Conservation (phyloP, 2,329 filamentous ascomycete species). For the Purpureocillium lavendulum region DNA sequence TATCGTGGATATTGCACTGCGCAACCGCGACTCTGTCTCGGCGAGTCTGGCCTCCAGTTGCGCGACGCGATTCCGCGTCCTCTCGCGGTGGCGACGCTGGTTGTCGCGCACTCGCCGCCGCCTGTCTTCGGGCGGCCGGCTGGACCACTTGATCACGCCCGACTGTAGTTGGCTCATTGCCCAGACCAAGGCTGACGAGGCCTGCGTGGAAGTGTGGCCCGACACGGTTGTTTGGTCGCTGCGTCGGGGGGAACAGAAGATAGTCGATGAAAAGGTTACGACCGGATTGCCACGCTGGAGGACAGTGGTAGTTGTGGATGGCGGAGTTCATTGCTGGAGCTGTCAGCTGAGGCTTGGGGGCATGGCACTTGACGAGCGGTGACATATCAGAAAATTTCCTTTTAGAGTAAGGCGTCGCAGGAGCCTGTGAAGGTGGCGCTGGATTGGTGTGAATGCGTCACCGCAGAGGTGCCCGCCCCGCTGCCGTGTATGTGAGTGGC, state of each 20-base stretch:
- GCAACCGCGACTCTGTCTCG: conserved; percentile 9
- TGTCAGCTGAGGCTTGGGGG: background rate
- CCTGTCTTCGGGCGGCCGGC: conserved; percentile 20
- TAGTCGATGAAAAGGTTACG: no score
- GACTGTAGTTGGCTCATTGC: no score
- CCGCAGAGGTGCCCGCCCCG: no score
- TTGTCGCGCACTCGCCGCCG: conserved; percentile 37
- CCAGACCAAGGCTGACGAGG: background rate
- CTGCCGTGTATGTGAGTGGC: no score
- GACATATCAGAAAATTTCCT: conserved; percentile 8
- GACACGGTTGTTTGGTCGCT: no score
- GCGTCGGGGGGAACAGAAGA: no score
- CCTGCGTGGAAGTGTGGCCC: background rate
- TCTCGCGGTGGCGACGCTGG: conserved; percentile 39
- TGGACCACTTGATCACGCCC: conserved; percentile 16
- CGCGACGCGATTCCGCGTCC: conserved; percentile 29
- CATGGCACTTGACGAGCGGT: background rate
- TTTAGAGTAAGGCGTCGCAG: conserved; percentile 2
- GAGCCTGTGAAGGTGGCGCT: background rate
- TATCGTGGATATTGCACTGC: conserved; percentile 7
- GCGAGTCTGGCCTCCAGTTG: conserved; percentile 15
- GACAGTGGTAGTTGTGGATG: no score
- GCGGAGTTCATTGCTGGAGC: background rate
- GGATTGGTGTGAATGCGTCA: no score
- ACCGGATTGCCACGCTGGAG: no score